phyloP scores from a whole-genome alignment of 345 rosid genomes.

The Citrus maxima region DNA sequence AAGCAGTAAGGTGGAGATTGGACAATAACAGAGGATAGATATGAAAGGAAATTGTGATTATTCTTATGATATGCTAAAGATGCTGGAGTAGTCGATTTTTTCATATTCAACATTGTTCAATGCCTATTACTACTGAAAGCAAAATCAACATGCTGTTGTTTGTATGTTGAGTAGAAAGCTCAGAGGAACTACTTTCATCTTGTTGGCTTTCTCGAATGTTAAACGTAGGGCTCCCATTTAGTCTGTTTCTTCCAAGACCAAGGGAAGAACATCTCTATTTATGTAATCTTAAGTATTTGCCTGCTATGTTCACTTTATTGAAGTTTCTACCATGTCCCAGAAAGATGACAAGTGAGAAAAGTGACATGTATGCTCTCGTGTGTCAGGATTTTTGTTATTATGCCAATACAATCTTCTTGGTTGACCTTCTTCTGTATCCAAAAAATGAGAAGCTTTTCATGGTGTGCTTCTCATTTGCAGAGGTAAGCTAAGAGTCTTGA shows the following conservation, averaged over 20 bases:
- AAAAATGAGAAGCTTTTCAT: slow-evolving; percentile 86
- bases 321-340: not conserved
- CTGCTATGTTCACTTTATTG: not conserved
- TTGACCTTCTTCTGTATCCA: slow-evolving; percentile 78
- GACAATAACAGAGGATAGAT: not conserved
- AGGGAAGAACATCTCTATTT: not conserved
- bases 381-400: slow-evolving; percentile 94
- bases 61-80: not conserved
- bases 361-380: slow-evolving; percentile 2
- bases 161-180: not conserved
- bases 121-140: not conserved
- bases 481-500: slow-evolving; percentile 43
- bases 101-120: not conserved
- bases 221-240: not conserved
- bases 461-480: slow-evolving; percentile 98
- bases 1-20: not conserved
- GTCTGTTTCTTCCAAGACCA: not conserved
- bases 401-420: slow-evolving; percentile 92
- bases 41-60: not conserved
- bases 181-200: not conserved
- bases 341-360: not conserved
- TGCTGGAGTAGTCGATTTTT: not conserved
- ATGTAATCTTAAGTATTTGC: not conserved
- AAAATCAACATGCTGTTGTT: not conserved
- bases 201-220: not conserved